Evolutionary conservation across 2,329 filamentous ascomycete genomes (phyloP).

Genomic region (Cytospora paraplurivora): DNA sequence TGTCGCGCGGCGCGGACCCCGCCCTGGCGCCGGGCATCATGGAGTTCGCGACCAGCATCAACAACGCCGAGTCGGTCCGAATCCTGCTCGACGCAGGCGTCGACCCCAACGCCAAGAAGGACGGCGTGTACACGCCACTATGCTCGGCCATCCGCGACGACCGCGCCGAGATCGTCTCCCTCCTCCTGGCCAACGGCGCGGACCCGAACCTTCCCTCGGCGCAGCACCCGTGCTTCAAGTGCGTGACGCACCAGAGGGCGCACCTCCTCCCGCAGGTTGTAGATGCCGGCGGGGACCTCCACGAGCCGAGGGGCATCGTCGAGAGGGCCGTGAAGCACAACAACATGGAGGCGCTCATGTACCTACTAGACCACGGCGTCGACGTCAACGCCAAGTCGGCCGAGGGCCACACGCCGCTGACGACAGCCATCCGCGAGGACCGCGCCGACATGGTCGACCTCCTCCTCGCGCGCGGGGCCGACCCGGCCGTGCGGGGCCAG

Average conservation of each 20-base stretch:
- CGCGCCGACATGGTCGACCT: slow-evolving; percentile 60
- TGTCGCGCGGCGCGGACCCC: slow-evolving; percentile 59
- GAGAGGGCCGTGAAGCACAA: slow-evolving; percentile 65
- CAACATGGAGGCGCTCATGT: slow-evolving; percentile 61
- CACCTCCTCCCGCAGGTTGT: slow-evolving; percentile 63
- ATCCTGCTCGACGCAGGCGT: slow-evolving; percentile 60
- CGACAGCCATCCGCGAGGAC: slow-evolving; percentile 65
- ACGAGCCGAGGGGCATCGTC: slow-evolving; percentile 64
- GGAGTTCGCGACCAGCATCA: slow-evolving; percentile 64
- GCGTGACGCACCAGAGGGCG: slow-evolving; percentile 64
- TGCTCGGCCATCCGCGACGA: slow-evolving; percentile 71
- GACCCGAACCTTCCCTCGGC: slow-evolving; percentile 64
- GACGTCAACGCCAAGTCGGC: slow-evolving; percentile 61
- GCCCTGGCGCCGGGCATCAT: slow-evolving; percentile 64
- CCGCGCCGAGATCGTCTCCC: slow-evolving; percentile 60
- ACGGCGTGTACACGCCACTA: slow-evolving; percentile 67
- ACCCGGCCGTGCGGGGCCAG: slow-evolving; percentile 63
- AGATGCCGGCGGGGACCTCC: slow-evolving; percentile 60
- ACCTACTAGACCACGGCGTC: slow-evolving; percentile 61
- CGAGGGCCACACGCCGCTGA: slow-evolving; percentile 63
- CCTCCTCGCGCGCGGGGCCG: slow-evolving; percentile 60
- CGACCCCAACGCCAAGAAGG: slow-evolving; percentile 63
- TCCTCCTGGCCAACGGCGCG: slow-evolving; percentile 59
- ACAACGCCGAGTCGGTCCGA: slow-evolving; percentile 63
- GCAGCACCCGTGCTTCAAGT: slow-evolving; percentile 70